Evolutionary conservation across 192 early-diverging fungal species (phyloP).

Genomic region (Podila clonocystis): DNA sequence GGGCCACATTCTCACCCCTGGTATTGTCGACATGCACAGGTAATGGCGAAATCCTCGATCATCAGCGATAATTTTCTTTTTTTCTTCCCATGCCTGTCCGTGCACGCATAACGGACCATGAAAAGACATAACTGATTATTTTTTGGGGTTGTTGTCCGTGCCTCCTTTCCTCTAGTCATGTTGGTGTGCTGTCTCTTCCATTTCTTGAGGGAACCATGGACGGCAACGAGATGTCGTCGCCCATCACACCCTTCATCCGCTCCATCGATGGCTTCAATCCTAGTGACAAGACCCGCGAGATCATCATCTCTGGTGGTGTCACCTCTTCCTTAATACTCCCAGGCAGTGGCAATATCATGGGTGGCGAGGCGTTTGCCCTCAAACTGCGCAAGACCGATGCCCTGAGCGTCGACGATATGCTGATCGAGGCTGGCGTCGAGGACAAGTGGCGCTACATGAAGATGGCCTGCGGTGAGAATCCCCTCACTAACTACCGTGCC

Average conservation of each 20-base stretch:
- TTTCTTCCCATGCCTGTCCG: background rate
- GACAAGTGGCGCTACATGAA: constrained; percentile 75
- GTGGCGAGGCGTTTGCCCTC: constrained; percentile 75
- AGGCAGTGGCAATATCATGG: constrained; percentile 76
- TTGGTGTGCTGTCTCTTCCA: constrained; percentile 69
- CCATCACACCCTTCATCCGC: constrained; percentile 61
- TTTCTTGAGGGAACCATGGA: constrained; percentile 58
- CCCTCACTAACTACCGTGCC: constrained; percentile 50
- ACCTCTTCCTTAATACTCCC: constrained; percentile 72
- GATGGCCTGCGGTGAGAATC: constrained; percentile 85
- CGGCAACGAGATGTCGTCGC: constrained; percentile 66
- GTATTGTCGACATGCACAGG: constrained; percentile 78
- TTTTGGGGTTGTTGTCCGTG: background rate
- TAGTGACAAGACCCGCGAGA: constrained; percentile 50
- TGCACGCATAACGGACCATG: background rate
- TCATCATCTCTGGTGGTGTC: constrained; percentile 66
- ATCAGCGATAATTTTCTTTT: too few relatives aligned
- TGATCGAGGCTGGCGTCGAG: constrained; percentile 54
- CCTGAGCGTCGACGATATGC: constrained; percentile 71
- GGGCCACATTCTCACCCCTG: constrained; percentile 73
- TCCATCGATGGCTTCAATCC: constrained; percentile 75
- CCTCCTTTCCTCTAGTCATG: constrained; percentile 53
- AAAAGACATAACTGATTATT: too few relatives aligned
- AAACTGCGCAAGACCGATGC: constrained; percentile 60
- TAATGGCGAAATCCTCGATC: constrained; percentile 1